These are phyloP conservation scores for Starmerella floris DNA, from an alignment of 805 yeast species.

Conservation along the genomic window DNA sequence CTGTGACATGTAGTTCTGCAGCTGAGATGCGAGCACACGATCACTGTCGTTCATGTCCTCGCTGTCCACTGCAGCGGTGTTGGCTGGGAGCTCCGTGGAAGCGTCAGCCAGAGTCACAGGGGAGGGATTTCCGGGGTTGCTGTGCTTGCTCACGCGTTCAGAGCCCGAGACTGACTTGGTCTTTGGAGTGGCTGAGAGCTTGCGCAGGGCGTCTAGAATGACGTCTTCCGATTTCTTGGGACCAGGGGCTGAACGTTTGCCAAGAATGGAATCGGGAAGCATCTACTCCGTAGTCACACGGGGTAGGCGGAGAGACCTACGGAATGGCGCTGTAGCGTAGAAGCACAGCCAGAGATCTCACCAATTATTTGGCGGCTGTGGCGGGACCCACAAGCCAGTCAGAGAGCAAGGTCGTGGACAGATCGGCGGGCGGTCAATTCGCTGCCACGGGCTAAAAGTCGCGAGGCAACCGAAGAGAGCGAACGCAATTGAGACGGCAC, in stretches of 20 bases:
- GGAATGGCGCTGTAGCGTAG: no score
- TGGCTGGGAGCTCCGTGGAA: background rate
- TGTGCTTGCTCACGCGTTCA: background rate
- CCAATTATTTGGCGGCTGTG: no score
- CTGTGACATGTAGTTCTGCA: background rate
- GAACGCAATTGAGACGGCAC: no score
- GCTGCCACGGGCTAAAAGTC: no score
- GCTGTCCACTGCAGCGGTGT: background rate
- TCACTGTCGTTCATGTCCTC: background rate
- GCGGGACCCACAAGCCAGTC: no score
- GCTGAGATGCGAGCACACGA: background rate
- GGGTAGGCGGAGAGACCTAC: no score
- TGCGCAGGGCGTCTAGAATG: conserved; percentile 5
- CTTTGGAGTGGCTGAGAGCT: conserved; percentile 2
- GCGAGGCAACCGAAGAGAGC: no score
- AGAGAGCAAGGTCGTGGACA: no score
- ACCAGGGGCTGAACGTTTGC: conserved; percentile 1
- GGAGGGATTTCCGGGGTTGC: background rate
- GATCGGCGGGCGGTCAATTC: no score
- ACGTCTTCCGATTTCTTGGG: background rate
- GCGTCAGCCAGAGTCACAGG: background rate
- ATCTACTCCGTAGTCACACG: no score
- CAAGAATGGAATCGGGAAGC: background rate
- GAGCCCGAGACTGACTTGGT: background rate
- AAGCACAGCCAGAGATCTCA: no score